A percentile compares a stretch with the other conserved stretches of the same genome.
Evolutionary conservation across 345 rosid genomes (phyloP).

Genomic region (Passiflora organensis): DNA sequence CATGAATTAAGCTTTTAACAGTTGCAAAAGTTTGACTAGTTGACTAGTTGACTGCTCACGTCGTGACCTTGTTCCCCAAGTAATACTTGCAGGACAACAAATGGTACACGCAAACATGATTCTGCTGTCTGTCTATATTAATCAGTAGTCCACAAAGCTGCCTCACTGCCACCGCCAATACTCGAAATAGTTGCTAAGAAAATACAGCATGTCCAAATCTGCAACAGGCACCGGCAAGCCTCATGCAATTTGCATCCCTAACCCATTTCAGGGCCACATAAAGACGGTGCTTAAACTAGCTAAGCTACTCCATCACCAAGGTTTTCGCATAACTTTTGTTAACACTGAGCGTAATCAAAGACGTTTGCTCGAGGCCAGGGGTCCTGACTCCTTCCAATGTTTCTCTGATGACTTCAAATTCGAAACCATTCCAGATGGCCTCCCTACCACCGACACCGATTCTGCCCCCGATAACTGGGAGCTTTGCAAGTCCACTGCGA

Average conservation of each 20-base stretch:
- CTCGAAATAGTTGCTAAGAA: too few relatives aligned
- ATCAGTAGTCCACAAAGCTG: too few relatives aligned
- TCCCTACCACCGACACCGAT: not conserved
- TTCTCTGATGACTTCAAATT: not conserved
- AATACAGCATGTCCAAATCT: too few relatives aligned
- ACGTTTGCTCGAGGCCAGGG: not conserved
- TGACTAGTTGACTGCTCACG: too few relatives aligned
- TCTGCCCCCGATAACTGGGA: not conserved
- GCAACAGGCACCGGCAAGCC: not conserved
- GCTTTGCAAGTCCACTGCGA: too few relatives aligned
- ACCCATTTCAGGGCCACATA: not conserved
- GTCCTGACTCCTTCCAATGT: not conserved
- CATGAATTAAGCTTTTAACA: too few relatives aligned
- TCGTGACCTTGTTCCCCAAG: too few relatives aligned
- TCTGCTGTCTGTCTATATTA: too few relatives aligned
- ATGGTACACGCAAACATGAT: too few relatives aligned
- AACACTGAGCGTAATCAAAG: not conserved
- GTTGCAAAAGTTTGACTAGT: too few relatives aligned
- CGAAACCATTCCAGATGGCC: slow-evolving; percentile 1
- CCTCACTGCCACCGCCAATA: too few relatives aligned
- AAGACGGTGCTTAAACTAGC: not conserved
- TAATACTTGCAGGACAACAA: too few relatives aligned
- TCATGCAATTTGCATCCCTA: slow-evolving; percentile 2
- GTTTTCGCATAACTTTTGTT: not conserved
- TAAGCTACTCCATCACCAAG: not conserved